A percentile compares a stretch with the other conserved stretches of the same genome.
Conservation (phyloP, 139 green algal genomes). For the Pedinophyceae sp. region DNA sequence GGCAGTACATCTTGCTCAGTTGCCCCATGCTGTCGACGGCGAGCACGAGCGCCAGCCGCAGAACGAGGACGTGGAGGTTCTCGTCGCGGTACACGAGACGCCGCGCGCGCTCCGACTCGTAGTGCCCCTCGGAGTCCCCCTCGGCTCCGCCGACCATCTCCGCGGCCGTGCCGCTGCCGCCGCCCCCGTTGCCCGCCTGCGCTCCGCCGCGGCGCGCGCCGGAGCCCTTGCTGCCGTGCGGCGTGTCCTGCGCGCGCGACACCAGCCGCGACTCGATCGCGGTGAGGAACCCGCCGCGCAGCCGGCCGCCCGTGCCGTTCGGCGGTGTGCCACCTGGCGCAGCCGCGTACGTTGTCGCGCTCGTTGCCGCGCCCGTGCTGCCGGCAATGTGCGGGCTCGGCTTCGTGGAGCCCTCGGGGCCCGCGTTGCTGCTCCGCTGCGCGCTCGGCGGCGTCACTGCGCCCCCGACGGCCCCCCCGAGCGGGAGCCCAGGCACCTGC, state of each 20-base stretch:
- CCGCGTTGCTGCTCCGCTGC: too few relatives aligned
- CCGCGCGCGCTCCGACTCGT: slow-evolving; percentile 11
- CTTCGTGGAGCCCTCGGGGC: too few relatives aligned
- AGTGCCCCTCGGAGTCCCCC: slow-evolving; percentile 7
- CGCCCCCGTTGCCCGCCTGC: too few relatives aligned
- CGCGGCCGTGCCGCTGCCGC: too few relatives aligned
- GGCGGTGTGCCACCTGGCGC: not conserved
- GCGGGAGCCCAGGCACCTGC: too few relatives aligned
- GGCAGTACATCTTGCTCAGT: not conserved
- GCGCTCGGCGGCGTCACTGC: too few relatives aligned
- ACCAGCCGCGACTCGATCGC: too few relatives aligned
- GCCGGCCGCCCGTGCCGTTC: not conserved
- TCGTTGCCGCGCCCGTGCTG: too few relatives aligned
- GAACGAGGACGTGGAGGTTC: slow-evolving; percentile 9
- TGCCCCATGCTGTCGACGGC: not conserved
- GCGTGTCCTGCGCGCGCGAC: not conserved
- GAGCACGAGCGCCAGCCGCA: slow-evolving; percentile 1
- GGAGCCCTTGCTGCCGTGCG: not conserved
- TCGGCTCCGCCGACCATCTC: not conserved
- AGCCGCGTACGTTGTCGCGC: too few relatives aligned
- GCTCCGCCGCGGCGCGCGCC: not conserved
- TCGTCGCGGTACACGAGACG: slow-evolving; percentile 20
- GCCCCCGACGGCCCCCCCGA: too few relatives aligned
- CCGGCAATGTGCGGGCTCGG: too few relatives aligned
- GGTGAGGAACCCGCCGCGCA: not conserved